Evolutionary conservation across 768 basidiomycete species (phyloP).

Genomic region (Russula compacta): DNA sequence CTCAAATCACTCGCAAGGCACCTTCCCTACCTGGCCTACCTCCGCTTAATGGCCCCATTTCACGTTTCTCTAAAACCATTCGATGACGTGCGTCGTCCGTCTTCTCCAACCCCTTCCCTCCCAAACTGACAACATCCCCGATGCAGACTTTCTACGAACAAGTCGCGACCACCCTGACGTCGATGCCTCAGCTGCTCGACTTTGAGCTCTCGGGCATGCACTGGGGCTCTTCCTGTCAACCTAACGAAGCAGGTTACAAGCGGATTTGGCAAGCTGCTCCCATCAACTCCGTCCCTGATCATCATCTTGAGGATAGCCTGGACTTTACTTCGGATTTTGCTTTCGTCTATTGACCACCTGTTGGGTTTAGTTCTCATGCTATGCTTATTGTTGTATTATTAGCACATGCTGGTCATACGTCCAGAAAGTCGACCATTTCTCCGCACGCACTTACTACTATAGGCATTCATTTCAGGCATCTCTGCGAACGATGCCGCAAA

Average conservation of each 20-base stretch:
- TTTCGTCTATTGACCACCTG: slow-evolving; percentile 15
- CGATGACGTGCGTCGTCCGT: slow-evolving; percentile 25
- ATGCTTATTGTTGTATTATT: slow-evolving; percentile 18
- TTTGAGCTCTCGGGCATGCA: slow-evolving; percentile 73
- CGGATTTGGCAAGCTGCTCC: slow-evolving; percentile 19
- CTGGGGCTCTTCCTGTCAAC: slow-evolving; percentile 35
- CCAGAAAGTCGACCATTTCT: background rate
- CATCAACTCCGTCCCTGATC: slow-evolving; percentile 5
- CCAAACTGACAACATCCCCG: slow-evolving; percentile 5
- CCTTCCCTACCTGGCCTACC: slow-evolving; percentile 53
- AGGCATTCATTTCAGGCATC: slow-evolving; percentile 8
- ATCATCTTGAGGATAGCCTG: slow-evolving; percentile 12
- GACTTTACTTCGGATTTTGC: slow-evolving; percentile 17
- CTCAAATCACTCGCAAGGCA: slow-evolving; percentile 46
- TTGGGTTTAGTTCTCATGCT: slow-evolving; percentile 5
- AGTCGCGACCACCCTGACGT: slow-evolving; percentile 47
- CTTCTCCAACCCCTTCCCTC: background rate
- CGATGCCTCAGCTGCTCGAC: slow-evolving; percentile 49
- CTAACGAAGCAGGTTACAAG: slow-evolving; percentile 11
- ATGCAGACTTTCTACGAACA: slow-evolving; percentile 53
- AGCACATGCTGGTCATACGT: slow-evolving; percentile 5
- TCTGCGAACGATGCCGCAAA: background rate
- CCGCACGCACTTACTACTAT: background rate
- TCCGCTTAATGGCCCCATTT: slow-evolving; percentile 48
- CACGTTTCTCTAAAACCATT: slow-evolving; percentile 27